Conservation (phyloP, 768 basidiomycete genomes). For the Agaricus sinodeliciosus region DNA sequence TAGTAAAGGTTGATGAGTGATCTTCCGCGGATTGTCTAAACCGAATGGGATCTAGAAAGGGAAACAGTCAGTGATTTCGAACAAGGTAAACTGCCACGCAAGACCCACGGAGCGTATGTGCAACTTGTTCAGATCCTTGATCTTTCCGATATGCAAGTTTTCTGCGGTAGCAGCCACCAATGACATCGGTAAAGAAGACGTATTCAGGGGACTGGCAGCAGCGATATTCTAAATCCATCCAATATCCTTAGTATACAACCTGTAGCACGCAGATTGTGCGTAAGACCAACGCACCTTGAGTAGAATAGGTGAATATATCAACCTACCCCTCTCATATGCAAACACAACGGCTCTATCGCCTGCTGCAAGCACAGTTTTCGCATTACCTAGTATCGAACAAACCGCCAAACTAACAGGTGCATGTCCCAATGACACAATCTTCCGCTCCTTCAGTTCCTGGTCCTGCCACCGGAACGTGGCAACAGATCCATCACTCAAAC, state of each 20-base stretch:
- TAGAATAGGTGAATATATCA: constrained; percentile 66
- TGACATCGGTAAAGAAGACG: constrained; percentile 39
- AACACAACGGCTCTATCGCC: constrained; percentile 67
- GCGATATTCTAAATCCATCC: constrained; percentile 35
- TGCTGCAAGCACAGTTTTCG: constrained; percentile 57
- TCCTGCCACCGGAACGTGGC: constrained; percentile 47
- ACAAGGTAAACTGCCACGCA: neutral
- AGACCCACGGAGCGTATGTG: constrained; percentile 68
- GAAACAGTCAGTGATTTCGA: neutral
- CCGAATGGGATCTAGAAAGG: constrained; percentile 58
- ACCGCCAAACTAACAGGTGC: constrained; percentile 57
- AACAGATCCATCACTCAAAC: constrained; percentile 71
- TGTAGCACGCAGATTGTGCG: neutral
- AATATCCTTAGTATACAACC: neutral
- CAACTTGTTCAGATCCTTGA: constrained; percentile 67
- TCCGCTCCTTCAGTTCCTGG: constrained; percentile 39
- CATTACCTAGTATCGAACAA: constrained; percentile 44
- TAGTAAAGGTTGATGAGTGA: constrained; percentile 50
- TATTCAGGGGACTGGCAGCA: constrained; percentile 46
- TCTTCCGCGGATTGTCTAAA: constrained; percentile 59
- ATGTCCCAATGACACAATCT: constrained; percentile 57
- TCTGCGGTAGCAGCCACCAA: constrained; percentile 52
- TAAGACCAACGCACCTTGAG: constrained; percentile 41
- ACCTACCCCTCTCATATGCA: constrained; percentile 55
- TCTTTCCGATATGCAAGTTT: constrained; percentile 56